These are phyloP conservation scores for Xerocomellus intermedius DNA, from an alignment of 768 basidiomycete genomes.

Conservation along the genomic window DNA sequence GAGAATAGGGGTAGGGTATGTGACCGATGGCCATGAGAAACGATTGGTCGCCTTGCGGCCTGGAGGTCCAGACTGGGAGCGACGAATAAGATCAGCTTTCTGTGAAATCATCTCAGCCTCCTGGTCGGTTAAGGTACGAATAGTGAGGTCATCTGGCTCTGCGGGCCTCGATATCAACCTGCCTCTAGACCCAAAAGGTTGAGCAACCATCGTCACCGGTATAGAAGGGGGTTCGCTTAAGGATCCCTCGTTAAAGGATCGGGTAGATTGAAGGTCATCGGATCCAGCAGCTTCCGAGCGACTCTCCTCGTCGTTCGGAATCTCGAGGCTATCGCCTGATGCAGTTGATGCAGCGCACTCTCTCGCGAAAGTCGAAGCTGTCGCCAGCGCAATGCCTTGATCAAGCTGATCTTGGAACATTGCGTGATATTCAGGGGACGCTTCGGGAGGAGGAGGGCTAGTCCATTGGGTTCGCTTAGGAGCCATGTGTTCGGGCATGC, in stretches of 20 bases:
- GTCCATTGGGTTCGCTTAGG: slow-evolving; percentile 82
- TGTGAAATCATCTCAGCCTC: slow-evolving; percentile 25
- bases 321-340: slow-evolving; percentile 59
- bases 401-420: slow-evolving; percentile 69
- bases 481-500: slow-evolving; percentile 71
- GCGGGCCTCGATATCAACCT: slow-evolving; percentile 21
- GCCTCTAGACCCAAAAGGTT: slow-evolving; percentile 22
- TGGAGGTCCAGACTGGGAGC: slow-evolving; percentile 45
- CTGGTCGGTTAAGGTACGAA: slow-evolving; percentile 1
- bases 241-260: slow-evolving; percentile 59
- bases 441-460: slow-evolving; percentile 78
- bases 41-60: slow-evolving; percentile 36
- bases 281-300: slow-evolving; percentile 60
- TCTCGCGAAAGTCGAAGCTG: slow-evolving; percentile 58
- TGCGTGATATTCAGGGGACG: slow-evolving; percentile 61
- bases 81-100: slow-evolving; percentile 40
- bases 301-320: slow-evolving; percentile 63
- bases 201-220: slow-evolving; percentile 7
- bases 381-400: slow-evolving; percentile 65
- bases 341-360: slow-evolving; percentile 50
- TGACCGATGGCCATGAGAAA: slow-evolving; percentile 40
- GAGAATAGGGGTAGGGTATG: slow-evolving; percentile 47
- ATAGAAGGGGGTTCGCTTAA: slow-evolving; percentile 13
- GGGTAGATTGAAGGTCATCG: slow-evolving; percentile 69
- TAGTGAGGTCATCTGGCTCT: slow-evolving; percentile 3